A percentile compares a stretch with the other conserved stretches of the same genome.
Conservation (phyloP, 345 rosid species). For the Kandelia obovata region DNA sequence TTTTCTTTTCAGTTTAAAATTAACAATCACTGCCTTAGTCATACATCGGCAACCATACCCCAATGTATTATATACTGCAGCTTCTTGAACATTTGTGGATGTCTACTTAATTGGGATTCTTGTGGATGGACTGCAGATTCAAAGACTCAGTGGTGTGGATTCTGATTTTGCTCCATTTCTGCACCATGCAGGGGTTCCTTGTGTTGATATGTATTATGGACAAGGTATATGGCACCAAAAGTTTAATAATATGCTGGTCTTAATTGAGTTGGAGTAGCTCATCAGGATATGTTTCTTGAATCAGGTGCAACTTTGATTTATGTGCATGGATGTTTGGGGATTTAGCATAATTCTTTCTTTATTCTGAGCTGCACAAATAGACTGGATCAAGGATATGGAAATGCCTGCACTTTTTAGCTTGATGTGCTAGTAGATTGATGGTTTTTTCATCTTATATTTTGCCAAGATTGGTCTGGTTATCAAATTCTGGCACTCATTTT, state of each 20-base stretch:
- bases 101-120: constrained; percentile 7
- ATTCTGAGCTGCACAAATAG: no score
- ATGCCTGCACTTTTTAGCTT: no score
- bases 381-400: no score
- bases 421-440: no score
- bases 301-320: no score
- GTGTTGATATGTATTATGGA: constrained; percentile 86
- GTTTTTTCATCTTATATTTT: no score
- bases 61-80: background rate
- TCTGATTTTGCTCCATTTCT: constrained; percentile 96
- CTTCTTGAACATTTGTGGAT: constrained; percentile 11
- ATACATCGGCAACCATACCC: background rate
- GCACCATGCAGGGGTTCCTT: constrained; percentile 90
- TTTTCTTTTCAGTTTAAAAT: background rate
- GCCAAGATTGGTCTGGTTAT: no score
- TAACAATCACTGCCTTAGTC: no score
- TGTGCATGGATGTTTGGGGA: no score
- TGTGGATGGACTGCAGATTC: constrained; percentile 49
- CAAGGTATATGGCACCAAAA: constrained; percentile 43
- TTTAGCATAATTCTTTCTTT: no score
- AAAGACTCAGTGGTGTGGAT: constrained; percentile 77
- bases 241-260: background rate
- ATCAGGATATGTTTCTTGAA: no score
- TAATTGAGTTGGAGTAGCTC: background rate
- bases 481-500: no score